Evolutionary conservation across 352 stramenopile genomes (phyloP).

Genomic region (Phytophthora rubi): DNA sequence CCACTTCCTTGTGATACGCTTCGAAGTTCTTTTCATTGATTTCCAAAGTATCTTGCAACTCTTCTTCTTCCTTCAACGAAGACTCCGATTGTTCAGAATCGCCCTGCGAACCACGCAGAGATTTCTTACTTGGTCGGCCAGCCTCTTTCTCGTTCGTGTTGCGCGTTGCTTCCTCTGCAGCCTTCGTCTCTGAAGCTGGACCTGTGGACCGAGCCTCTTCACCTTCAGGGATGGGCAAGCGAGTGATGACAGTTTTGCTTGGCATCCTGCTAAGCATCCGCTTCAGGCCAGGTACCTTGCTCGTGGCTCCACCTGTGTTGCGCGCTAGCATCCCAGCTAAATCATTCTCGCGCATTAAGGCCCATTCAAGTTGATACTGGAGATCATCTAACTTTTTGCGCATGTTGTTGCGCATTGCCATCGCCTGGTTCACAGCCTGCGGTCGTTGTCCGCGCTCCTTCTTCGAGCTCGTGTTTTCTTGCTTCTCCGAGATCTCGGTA

Average conservation of each 20-base stretch:
- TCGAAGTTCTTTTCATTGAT: constrained; percentile 77
- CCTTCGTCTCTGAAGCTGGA: neutral
- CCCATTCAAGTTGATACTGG: constrained; percentile 56
- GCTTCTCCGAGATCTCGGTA: constrained; percentile 19
- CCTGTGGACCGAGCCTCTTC: constrained; percentile 9
- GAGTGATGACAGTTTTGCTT: constrained; percentile 69
- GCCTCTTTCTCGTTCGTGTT: constrained; percentile 9
- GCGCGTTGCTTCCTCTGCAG: constrained; percentile 1
- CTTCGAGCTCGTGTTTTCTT: constrained; percentile 5
- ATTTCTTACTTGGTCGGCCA: constrained; percentile 1
- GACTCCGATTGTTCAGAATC: constrained; percentile 4
- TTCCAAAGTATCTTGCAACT: constrained; percentile 31
- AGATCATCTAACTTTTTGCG: constrained; percentile 56
- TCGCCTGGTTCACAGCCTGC: constrained; percentile 14
- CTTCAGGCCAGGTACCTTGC: constrained; percentile 38
- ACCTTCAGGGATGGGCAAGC: constrained; percentile 27
- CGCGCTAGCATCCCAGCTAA: constrained; percentile 44
- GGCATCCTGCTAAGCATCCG: constrained; percentile 69
- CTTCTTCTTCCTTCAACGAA: constrained; percentile 26
- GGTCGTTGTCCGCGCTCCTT: constrained; percentile 19
- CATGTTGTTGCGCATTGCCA: constrained; percentile 49
- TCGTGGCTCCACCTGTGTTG: neutral
- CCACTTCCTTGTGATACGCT: constrained; percentile 70
- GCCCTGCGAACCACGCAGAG: neutral
- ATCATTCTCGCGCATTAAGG: constrained; percentile 79